Percentiles rank a stretch among this genome's conserved stretches.
These are phyloP conservation scores for Rhodotorula sp. DNA, from an alignment of 1,284 basidiomycete genomes.

Conservation along the genomic window DNA sequence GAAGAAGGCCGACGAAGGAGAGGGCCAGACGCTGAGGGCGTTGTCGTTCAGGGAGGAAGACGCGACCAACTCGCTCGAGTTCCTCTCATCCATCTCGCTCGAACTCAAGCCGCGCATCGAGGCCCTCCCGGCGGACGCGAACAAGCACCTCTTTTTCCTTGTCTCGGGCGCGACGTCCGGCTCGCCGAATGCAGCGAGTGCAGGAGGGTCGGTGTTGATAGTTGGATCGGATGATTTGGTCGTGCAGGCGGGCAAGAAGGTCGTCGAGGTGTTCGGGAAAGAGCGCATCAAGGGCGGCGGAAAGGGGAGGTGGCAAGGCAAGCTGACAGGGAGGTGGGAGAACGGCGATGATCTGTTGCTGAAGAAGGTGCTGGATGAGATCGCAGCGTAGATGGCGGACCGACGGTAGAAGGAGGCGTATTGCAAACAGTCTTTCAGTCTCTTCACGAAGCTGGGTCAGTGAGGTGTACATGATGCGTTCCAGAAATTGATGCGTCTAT, in stretches of 20 bases:
- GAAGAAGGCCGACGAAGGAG: constrained; percentile 34
- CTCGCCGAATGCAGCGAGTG: constrained; percentile 13
- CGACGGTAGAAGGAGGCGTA: background rate
- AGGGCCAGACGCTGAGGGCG: constrained; percentile 34
- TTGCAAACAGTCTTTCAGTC: too few species aligned
- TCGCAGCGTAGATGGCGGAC: background rate
- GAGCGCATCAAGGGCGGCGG: constrained; percentile 42
- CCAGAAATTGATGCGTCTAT: constrained; percentile 1
- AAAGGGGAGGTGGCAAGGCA: constrained; percentile 44
- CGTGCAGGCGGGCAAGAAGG: constrained; percentile 31
- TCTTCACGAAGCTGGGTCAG: too few species aligned
- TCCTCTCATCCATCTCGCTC: constrained; percentile 61
- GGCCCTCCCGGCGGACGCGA: constrained; percentile 41
- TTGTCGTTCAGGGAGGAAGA: constrained; percentile 61
- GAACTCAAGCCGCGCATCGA: constrained; percentile 53
- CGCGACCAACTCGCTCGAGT: constrained; percentile 60
- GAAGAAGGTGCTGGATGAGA: constrained; percentile 6
- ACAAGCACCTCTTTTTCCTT: constrained; percentile 59
- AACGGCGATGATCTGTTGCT: constrained; percentile 22
- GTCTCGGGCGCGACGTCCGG: constrained; percentile 55
- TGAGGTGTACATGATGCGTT: too few species aligned
- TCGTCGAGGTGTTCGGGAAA: constrained; percentile 19
- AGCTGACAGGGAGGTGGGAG: constrained; percentile 34
- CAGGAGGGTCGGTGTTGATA: constrained; percentile 36
- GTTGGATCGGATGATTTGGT: constrained; percentile 22